Evolutionary conservation across 768 basidiomycete genomes (phyloP).

Genomic region (Zangia roseola): DNA sequence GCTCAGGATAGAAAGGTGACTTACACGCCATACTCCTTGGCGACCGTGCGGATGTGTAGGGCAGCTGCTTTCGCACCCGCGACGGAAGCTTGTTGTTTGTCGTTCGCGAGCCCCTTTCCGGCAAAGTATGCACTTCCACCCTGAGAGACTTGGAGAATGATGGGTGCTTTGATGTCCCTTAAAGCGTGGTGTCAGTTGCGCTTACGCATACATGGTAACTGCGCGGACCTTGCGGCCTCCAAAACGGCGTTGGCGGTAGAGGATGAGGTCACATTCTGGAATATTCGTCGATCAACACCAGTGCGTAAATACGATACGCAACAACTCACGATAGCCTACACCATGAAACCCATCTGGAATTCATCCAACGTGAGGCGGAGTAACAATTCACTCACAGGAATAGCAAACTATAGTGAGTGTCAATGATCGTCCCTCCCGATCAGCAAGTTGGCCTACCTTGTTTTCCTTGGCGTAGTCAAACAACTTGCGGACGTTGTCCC

Average conservation of each 20-base stretch:
- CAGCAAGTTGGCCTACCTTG: constrained; percentile 50
- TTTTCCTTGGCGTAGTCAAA: constrained; percentile 92
- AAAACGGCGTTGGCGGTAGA: constrained; percentile 93
- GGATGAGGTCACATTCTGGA: constrained; percentile 93
- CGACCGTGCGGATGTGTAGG: constrained; percentile 83
- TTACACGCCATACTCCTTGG: constrained; percentile 90
- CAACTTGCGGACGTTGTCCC: constrained; percentile 91
- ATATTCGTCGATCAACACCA: background rate
- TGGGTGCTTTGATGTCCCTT: constrained; percentile 94
- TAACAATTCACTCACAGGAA: constrained; percentile 59
- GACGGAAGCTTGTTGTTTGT: constrained; percentile 93
- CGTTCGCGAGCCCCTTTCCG: constrained; percentile 94
- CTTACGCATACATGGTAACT: background rate
- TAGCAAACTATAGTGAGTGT: constrained; percentile 61
- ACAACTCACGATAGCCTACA: constrained; percentile 74
- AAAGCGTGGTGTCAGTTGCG: constrained; percentile 8
- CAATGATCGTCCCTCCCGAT: background rate
- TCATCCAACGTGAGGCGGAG: background rate
- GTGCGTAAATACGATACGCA: background rate
- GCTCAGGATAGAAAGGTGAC: constrained; percentile 31
- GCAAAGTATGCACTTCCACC: constrained; percentile 96
- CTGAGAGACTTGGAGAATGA: constrained; percentile 97
- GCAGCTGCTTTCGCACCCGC: constrained; percentile 91
- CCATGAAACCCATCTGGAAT: background rate
- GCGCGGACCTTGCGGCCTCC: constrained; percentile 83